Conservation (phyloP, 2,329 filamentous ascomycete genomes). For the Pleoardoris graminearum region DNA sequence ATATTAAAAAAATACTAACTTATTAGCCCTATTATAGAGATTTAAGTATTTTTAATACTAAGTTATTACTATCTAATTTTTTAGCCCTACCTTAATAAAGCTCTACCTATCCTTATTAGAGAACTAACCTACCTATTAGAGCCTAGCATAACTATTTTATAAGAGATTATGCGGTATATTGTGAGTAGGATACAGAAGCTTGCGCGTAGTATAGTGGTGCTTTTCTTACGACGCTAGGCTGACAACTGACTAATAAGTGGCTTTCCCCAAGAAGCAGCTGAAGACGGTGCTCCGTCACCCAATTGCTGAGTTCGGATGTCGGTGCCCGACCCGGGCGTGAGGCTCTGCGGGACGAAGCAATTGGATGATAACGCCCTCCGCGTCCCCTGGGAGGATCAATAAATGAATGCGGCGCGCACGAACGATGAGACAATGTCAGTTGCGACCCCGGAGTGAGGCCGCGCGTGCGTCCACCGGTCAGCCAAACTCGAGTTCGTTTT, state of each 20-base stretch:
- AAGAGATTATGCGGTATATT: too few relatives aligned
- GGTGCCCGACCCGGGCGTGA: not conserved
- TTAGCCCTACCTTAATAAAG: too few relatives aligned
- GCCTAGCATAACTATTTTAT: too few relatives aligned
- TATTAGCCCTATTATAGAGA: too few relatives aligned
- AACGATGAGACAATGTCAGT: not conserved
- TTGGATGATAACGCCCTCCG: not conserved
- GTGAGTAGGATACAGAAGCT: not conserved
- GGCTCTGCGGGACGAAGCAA: conserved; percentile 2
- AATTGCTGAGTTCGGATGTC: not conserved
- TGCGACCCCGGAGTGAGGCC: not conserved
- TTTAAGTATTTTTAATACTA: too few relatives aligned
- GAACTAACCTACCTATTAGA: too few relatives aligned
- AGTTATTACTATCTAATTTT: too few relatives aligned
- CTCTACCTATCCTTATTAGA: too few relatives aligned
- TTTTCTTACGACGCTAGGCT: not conserved
- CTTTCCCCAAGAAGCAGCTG: not conserved
- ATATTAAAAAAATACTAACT: too few relatives aligned
- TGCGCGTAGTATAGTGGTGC: not conserved
- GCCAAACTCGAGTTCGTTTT: not conserved
- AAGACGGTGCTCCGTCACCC: not conserved
- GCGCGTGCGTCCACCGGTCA: not conserved
- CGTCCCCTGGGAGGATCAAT: not conserved
- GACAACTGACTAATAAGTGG: not conserved
- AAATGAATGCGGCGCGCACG: not conserved